Conservation (phyloP, 345 rosid genomes). For the Populus ilicifolia region DNA sequence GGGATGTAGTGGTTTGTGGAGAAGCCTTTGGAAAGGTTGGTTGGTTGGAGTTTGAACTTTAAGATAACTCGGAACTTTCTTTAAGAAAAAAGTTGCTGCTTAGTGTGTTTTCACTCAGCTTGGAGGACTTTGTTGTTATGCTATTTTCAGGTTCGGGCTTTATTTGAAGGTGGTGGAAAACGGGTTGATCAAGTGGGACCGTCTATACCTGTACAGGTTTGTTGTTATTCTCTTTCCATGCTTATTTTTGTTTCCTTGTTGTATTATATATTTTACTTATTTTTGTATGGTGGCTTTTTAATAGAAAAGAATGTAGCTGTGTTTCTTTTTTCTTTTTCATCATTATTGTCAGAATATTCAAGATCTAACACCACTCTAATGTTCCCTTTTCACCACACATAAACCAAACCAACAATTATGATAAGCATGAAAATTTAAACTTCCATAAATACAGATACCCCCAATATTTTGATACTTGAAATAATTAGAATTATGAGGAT, state of each 20-base stretch:
- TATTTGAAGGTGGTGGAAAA: slow-evolving; percentile 74
- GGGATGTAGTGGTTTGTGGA: slow-evolving; percentile 90
- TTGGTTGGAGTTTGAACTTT: slow-evolving; percentile 9
- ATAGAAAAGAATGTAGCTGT: neutral
- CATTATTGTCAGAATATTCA: neutral
- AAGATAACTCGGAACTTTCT: neutral
- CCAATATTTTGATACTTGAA: neutral
- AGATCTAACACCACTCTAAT: neutral
- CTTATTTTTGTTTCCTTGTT: neutral
- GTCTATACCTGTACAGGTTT: slow-evolving; percentile 89
- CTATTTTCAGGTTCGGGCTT: slow-evolving; percentile 73
- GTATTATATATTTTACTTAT: neutral
- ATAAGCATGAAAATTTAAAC: neutral
- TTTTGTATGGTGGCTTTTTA: neutral
- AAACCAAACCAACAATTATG: neutral
- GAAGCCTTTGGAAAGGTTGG: slow-evolving; percentile 95
- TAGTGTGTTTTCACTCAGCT: neutral
- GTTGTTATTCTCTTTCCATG: slow-evolving; percentile 5
- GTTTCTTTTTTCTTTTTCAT: neutral
- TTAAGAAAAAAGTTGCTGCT: neutral
- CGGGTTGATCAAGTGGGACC: slow-evolving; percentile 92
- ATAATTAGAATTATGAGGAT: neutral
- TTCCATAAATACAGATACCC: neutral
- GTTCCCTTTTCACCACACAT: neutral
- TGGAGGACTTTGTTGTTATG: slow-evolving; percentile 13